phyloP scores from a whole-genome alignment of 208 protist species.

The Sergeia podlipaevii region DNA sequence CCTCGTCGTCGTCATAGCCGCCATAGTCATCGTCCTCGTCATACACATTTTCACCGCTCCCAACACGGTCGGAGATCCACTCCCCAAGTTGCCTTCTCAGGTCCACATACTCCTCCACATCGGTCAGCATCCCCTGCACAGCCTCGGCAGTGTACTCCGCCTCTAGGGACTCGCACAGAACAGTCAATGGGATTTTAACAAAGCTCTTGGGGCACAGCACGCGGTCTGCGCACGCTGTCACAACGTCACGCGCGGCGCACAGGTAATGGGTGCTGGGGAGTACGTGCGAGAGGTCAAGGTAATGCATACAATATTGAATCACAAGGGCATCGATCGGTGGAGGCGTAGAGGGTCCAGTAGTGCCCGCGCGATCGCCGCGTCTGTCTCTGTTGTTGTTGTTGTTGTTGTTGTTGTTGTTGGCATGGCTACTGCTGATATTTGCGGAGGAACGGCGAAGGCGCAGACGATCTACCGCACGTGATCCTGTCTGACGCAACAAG shows the following conservation, averaged over 20 bases:
- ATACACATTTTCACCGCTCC: slow-evolving; percentile 3
- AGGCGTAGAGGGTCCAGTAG: not conserved
- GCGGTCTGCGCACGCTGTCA: slow-evolving; percentile 62
- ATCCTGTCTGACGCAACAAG: slow-evolving; percentile 65
- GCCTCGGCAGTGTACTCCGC: slow-evolving; percentile 68
- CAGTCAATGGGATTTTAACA: slow-evolving; percentile 32
- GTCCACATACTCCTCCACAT: slow-evolving; percentile 76
- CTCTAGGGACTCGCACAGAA: slow-evolving; percentile 69
- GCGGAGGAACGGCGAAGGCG: slow-evolving; percentile 24
- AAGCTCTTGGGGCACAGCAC: slow-evolving; percentile 54
- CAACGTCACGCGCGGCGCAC: slow-evolving; percentile 58
- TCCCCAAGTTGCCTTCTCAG: slow-evolving; percentile 30
- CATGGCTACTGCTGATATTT: slow-evolving; percentile 4
- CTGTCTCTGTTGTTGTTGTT: not conserved
- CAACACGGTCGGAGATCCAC: slow-evolving; percentile 23
- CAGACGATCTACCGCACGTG: slow-evolving; percentile 69
- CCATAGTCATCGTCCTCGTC: slow-evolving; percentile 23
- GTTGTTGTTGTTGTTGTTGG: not conserved
- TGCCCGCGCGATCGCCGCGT: not conserved
- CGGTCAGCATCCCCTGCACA: slow-evolving; percentile 53
- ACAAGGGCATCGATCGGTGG: slow-evolving; percentile 67
- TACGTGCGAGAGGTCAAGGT: slow-evolving; percentile 38
- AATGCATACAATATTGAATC: slow-evolving; percentile 72
- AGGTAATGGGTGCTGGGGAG: slow-evolving; percentile 51
- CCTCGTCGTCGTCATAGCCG: slow-evolving; percentile 16